A percentile compares a stretch with the other conserved stretches of the same genome.
phyloP scores from a whole-genome alignment of 306 rosid species.

The Medicago lupulina region DNA sequence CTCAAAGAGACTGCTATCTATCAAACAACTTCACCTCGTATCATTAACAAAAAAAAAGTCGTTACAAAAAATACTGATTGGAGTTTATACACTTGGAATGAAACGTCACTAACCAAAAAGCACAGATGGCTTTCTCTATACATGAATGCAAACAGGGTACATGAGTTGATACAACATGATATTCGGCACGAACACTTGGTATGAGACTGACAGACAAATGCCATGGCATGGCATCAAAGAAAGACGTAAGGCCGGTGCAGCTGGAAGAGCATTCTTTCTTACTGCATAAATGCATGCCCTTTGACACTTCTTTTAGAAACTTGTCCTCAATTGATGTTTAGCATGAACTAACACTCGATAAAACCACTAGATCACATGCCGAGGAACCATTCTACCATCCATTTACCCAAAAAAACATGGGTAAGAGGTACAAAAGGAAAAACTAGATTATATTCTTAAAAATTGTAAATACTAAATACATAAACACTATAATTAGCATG shows the following conservation, averaged over 20 bases:
- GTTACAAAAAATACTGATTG: background rate
- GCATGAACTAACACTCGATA: background rate
- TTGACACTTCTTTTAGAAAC: slow-evolving; percentile 35
- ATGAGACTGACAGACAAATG: slow-evolving; percentile 34
- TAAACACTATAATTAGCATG: slow-evolving; percentile 43
- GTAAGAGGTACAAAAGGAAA: slow-evolving; percentile 33
- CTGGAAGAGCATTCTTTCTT: slow-evolving; percentile 18
- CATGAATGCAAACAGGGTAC: slow-evolving; percentile 44
- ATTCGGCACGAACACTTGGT: slow-evolving; percentile 34
- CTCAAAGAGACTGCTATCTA: slow-evolving; percentile 9
- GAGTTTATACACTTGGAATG: slow-evolving; percentile 2
- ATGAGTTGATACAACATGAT: slow-evolving; percentile 50
- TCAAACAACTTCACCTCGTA: slow-evolving; percentile 16
- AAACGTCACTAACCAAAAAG: slow-evolving; percentile 31
- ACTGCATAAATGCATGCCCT: slow-evolving; percentile 35
- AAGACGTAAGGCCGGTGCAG: background rate
- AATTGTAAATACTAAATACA: slow-evolving; percentile 53
- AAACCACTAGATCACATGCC: slow-evolving; percentile 23
- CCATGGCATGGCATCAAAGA: slow-evolving; percentile 13
- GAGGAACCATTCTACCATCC: slow-evolving; percentile 38
- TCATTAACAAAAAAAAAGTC: slow-evolving; percentile 20
- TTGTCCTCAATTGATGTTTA: slow-evolving; percentile 21
- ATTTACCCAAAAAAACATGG: slow-evolving; percentile 31
- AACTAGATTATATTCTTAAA: slow-evolving; percentile 39
- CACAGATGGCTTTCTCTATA: slow-evolving; percentile 42